Percentiles rank a stretch among this genome's conserved stretches.
Evolutionary conservation across 176 grass and related monocot species (phyloP).

Genomic region (Cenchrus fungigraminus): DNA sequence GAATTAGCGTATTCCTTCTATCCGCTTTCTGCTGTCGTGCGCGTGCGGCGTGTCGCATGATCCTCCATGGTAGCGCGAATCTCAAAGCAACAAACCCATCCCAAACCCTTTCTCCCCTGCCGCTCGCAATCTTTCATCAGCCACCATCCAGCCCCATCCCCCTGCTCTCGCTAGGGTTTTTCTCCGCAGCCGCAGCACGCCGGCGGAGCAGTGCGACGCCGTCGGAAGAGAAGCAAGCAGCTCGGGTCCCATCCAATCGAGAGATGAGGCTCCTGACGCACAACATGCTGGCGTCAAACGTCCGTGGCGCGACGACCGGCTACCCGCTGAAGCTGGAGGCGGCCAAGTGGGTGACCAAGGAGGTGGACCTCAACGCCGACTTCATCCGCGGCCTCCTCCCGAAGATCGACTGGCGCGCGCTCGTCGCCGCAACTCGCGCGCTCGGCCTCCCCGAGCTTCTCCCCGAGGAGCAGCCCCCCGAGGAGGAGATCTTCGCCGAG

Average conservation of each 20-base stretch:
- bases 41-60: no score
- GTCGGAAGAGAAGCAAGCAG: not conserved
- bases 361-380: constrained; percentile 91
- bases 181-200: not conserved
- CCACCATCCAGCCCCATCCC: not conserved
- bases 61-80: not conserved
- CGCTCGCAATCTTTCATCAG: not conserved
- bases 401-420: constrained; percentile 91
- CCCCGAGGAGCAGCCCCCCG: constrained; percentile 48
- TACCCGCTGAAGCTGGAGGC: constrained; percentile 80
- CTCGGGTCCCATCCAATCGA: not conserved
- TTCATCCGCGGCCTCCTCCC: constrained; percentile 89
- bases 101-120: not conserved
- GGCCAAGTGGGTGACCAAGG: constrained; percentile 73
- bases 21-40: not conserved
- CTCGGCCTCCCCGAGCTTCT: constrained; percentile 62
- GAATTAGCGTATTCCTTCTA: not conserved
- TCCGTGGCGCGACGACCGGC: constrained; percentile 68
- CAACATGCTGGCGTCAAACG: constrained; percentile 86
- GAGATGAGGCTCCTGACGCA: constrained; percentile 90
- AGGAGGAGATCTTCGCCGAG: constrained; percentile 68
- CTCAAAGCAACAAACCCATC: not conserved
- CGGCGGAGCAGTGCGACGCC: not conserved
- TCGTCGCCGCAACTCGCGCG: constrained; percentile 57
- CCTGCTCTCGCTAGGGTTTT: constrained; percentile 51